Evolutionary conservation across 495 filamentous ascomycete genomes (phyloP), one percentile per base, ranked within the genome.

Genomic region (Trichoderma virens): DNA sequence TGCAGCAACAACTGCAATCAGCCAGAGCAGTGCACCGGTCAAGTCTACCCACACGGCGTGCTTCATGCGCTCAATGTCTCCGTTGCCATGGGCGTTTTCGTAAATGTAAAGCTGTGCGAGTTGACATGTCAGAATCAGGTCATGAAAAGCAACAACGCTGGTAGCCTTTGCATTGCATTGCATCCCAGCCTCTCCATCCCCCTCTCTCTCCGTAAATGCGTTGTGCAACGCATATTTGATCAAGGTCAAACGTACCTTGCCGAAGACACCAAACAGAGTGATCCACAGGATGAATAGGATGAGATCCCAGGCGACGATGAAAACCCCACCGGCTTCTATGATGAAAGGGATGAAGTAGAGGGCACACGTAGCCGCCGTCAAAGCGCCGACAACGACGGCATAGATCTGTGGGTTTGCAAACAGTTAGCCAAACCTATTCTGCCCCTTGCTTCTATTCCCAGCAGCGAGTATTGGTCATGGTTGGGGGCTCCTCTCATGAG

Each of bases 41-140:
- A 95, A 75, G 74, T 93, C 90, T 27, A 95, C 75, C 90, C 91
- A 96, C 32, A 92, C 90, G 31, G 91, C 90, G 73, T 88, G 85
- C 74, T 91, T 89, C 91, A 96, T 94, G 34, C 89, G 80, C 67
- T 79, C 76, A 60, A 91, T 81, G 25, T 80, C 80, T 18, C 65
- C 67, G 71, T 90, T 78, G 32, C 83, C 83, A 65, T 86, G 78
- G 8, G 87, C 70, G 67, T 90, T 72, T 60, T 83, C 83, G 63
- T 86, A 73, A 74, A 94, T 88, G 79, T 88, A 96, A 80, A 90
- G 82, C 72, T 85, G 23, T 56, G 31, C 4, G 8, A 38, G 59
- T 61, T 61, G 59, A 34, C 59, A 27, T 2, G 59, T 56, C 27
- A 56, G 51, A 14, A 56, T 56, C 20, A 9, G n/a, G 2, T 20